phyloP scores from a whole-genome alignment of 2,329 filamentous ascomycete genomes.

The Microdochium nivale region DNA sequence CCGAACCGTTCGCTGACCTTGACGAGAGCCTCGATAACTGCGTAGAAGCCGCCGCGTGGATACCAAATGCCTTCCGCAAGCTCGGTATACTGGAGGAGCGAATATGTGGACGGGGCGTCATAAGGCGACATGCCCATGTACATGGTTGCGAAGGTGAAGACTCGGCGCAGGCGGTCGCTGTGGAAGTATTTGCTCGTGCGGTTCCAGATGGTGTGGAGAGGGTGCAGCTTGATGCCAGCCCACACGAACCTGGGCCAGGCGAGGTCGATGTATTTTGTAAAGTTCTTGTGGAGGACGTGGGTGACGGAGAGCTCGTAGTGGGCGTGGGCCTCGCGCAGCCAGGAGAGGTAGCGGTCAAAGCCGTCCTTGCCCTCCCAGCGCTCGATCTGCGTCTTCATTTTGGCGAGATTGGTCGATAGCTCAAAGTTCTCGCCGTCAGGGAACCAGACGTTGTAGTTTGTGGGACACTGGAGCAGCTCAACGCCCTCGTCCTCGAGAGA shows the following conservation, averaged over 20 bases:
- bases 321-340: conserved; percentile 56
- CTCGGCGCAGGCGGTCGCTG: conserved; percentile 58
- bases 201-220: conserved; percentile 62
- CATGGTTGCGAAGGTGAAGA: conserved; percentile 74
- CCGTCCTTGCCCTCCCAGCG: conserved; percentile 64
- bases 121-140: conserved; percentile 78
- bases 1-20: conserved; percentile 53
- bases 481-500: conserved; percentile 58
- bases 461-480: conserved; percentile 60
- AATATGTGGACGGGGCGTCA: conserved; percentile 67
- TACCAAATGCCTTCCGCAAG: conserved; percentile 71
- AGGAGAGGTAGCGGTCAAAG: conserved; percentile 59
- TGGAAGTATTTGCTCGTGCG: conserved; percentile 59
- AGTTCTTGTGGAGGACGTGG: conserved; percentile 61
- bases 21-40: conserved; percentile 54
- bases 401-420: conserved; percentile 57
- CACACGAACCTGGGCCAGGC: conserved; percentile 47
- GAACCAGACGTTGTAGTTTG: conserved; percentile 71
- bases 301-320: conserved; percentile 62
- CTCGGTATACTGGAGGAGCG: conserved; percentile 66
- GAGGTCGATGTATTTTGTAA: conserved; percentile 50
- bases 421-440: conserved; percentile 56
- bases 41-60: conserved; percentile 61
- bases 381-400: conserved; percentile 65
- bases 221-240: conserved; percentile 54